Conservation (phyloP, 768 basidiomycete genomes). For the Tephrocybe sp. region DNA sequence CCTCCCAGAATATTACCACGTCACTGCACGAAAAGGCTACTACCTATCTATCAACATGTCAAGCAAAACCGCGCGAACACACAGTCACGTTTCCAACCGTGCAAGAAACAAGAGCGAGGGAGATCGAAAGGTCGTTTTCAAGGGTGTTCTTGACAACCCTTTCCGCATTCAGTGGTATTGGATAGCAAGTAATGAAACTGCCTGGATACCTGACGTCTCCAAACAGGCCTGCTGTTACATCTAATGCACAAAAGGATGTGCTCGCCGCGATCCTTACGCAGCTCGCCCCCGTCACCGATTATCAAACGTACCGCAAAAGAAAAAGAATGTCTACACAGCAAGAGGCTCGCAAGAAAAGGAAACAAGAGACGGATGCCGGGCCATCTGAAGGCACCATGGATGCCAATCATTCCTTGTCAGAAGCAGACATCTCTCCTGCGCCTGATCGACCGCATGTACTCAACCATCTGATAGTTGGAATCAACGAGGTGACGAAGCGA, state of each 20-base stretch:
- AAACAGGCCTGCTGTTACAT: slow-evolving; percentile 60
- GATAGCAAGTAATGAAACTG: slow-evolving; percentile 9
- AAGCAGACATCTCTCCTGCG: background rate
- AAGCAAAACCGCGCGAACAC: slow-evolving; percentile 47
- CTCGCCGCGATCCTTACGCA: slow-evolving; percentile 50
- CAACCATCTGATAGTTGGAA: slow-evolving; percentile 59
- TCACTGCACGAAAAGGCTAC: too few species aligned
- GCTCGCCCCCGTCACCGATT: slow-evolving; percentile 50
- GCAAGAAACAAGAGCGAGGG: slow-evolving; percentile 42
- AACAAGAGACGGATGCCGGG: background rate
- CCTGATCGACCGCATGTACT: slow-evolving; percentile 38
- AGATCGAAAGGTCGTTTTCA: slow-evolving; percentile 69
- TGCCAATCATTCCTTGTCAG: background rate
- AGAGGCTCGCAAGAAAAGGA: slow-evolving; percentile 15
- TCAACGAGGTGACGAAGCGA: slow-evolving; percentile 76
- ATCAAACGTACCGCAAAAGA: slow-evolving; percentile 40
- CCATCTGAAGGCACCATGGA: background rate
- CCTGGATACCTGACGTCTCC: slow-evolving; percentile 9
- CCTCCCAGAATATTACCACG: background rate
- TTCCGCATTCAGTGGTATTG: slow-evolving; percentile 67
- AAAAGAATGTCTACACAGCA: slow-evolving; percentile 27
- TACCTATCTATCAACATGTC: too few species aligned
- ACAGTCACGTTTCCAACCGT: slow-evolving; percentile 65
- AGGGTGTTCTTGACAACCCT: slow-evolving; percentile 70
- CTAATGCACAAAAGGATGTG: slow-evolving; percentile 61